Evolutionary conservation across 2,329 filamentous ascomycete genomes (phyloP), one percentile per base, ranked within the genome.

Genomic region (Diaporthe aspalathi): DNA sequence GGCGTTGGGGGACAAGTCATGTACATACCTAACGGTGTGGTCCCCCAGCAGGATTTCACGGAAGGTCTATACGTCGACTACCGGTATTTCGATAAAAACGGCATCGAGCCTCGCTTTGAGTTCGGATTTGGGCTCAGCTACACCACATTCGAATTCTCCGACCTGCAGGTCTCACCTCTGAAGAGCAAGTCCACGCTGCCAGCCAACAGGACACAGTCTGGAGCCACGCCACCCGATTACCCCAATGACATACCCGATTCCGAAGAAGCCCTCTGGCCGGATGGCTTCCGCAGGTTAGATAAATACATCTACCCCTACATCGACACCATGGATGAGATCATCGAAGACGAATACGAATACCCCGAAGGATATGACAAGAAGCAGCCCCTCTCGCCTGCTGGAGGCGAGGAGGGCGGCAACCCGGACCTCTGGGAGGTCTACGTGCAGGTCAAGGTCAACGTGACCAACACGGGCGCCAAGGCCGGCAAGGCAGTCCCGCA

Each of bases 51-150:
- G 75, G 91, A 94, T 74, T 97, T 96, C 79, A 87, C 29, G 1
- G 94, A 97, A 78, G 94, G 94, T 0, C 82, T 97, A 0, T 95
- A 95, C 78, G 91, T 97, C 75, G 95, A 98, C 83, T 97, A 98
- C 82, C 91, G 94, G 16, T 89, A 95, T 80, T 95, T 98, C 76
- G 94, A 97, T 84, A 93, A 92, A 78, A 81, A 91, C 68, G 84
- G 86, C 70, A 91, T 96, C 72, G 85, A 85, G 6, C 95, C 95
- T 0, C 91, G 93, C 1, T 98, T 91, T 78, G 92, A 94, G 57
- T 98, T 98, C 76, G 95, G 95, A 0, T 95, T 91, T 72, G 95
- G 95, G 0, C 86, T 98, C 2, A 93, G 91, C 67, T 97, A 96
- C 83, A 94, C 94, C 0, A 87, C 82, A 0, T 97, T 95, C 79